These are phyloP conservation scores for Rhodotorula kratochvilovae DNA, from an alignment of 768 basidiomycete genomes.

Conservation along the genomic window DNA sequence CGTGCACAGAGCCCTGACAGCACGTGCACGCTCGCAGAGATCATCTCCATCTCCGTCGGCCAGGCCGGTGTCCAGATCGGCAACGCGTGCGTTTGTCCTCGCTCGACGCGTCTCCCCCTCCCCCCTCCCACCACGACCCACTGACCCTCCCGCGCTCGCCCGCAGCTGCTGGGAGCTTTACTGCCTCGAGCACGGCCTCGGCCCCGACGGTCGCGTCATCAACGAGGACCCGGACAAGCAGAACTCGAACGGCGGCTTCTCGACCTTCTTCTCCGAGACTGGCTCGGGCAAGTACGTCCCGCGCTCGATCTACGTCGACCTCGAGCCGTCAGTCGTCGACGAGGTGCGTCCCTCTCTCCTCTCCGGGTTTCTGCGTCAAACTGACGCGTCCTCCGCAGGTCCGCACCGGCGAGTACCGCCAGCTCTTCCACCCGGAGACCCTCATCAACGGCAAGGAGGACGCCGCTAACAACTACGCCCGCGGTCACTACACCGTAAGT, in stretches of 20 bases:
- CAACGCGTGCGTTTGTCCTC: constrained; percentile 65
- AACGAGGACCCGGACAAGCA: constrained; percentile 37
- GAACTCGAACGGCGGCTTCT: constrained; percentile 71
- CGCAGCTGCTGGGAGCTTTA: constrained; percentile 72
- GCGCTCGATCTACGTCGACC: constrained; percentile 91
- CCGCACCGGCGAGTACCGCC: constrained; percentile 87
- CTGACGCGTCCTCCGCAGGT: constrained; percentile 54
- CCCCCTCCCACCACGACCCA: not conserved
- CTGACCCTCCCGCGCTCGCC: constrained; percentile 50
- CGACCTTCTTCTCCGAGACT: constrained; percentile 99
- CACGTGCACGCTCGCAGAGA: constrained; percentile 2
- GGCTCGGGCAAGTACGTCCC: constrained; percentile 68
- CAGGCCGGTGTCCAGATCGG: constrained; percentile 86
- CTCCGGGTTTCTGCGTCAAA: no score
- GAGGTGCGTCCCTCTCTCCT: constrained; percentile 9
- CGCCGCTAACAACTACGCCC: constrained; percentile 93
- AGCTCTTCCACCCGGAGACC: constrained; percentile 98
- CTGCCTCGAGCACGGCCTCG: constrained; percentile 92
- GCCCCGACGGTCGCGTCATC: constrained; percentile 40
- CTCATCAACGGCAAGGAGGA: constrained; percentile 98
- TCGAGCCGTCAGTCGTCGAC: constrained; percentile 47
- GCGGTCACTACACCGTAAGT: constrained; percentile 32
- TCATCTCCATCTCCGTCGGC: constrained; percentile 66
- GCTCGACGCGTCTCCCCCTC: constrained; percentile 60
- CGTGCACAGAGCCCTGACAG: not conserved